Evolutionary conservation across 1,139 yeast species (phyloP).

Genomic region (Magnusiomyces sp.): DNA sequence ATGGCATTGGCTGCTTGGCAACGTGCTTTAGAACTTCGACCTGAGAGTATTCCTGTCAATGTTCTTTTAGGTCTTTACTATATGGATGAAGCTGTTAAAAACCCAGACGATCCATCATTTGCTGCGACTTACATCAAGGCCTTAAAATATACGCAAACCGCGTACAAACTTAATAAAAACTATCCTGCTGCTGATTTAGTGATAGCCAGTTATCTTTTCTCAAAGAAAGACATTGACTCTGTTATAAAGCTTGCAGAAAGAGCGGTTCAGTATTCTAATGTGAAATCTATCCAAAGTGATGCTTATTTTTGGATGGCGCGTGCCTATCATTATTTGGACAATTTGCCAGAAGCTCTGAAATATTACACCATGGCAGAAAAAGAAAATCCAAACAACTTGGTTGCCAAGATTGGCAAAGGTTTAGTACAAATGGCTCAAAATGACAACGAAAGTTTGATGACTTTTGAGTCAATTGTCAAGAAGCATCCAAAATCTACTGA

Average conservation of each 20-base stretch:
- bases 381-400: slow-evolving; percentile 46
- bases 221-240: slow-evolving; percentile 48
- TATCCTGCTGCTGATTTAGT: slow-evolving; percentile 40
- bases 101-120: slow-evolving; percentile 23
- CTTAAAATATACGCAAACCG: slow-evolving; percentile 32
- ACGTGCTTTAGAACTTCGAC: slow-evolving; percentile 62
- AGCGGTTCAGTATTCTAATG: slow-evolving; percentile 38
- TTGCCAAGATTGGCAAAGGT: slow-evolving; percentile 77
- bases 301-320: slow-evolving; percentile 84
- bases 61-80: slow-evolving; percentile 59
- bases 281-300: slow-evolving; percentile 51
- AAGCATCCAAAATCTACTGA: slow-evolving; percentile 65
- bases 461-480: slow-evolving; percentile 69
- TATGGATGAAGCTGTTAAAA: slow-evolving; percentile 40
- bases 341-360: slow-evolving; percentile 61
- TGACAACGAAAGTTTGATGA: slow-evolving; percentile 73
- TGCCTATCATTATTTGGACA: slow-evolving; percentile 50
- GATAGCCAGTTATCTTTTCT: slow-evolving; percentile 48
- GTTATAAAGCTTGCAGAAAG: slow-evolving; percentile 52
- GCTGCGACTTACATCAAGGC: slow-evolving; percentile 31
- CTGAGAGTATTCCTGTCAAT: slow-evolving; percentile 52
- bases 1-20: slow-evolving; percentile 81
- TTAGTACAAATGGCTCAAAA: slow-evolving; percentile 73
- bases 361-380: slow-evolving; percentile 44
- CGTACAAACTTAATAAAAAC: slow-evolving; percentile 29